Percentiles rank a stretch among this genome's conserved stretches.
phyloP scores from a whole-genome alignment of 257 asterid species.

The Solanum corneliomulleri region DNA sequence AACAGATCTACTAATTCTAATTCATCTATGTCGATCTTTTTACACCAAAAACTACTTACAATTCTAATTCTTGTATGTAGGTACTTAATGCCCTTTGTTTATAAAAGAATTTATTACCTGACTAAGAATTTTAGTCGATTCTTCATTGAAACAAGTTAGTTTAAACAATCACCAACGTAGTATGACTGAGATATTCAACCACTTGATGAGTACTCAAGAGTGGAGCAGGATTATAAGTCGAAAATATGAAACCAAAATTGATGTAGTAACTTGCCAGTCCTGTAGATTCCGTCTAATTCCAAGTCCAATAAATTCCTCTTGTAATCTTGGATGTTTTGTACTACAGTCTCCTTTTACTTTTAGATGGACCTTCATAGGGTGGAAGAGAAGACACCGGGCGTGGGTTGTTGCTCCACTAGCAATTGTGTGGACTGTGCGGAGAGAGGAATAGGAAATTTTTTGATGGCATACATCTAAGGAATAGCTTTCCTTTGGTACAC shows the following conservation, averaged over 20 bases:
- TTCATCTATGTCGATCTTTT: too few species aligned
- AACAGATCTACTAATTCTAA: too few species aligned
- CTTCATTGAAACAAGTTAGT: background rate
- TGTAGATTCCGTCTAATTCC: background rate
- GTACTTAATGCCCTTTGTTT: background rate
- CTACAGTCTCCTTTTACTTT: background rate
- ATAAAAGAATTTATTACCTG: background rate
- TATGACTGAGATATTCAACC: background rate
- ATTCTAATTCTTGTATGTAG: background rate
- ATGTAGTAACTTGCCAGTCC: background rate
- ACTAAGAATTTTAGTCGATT: background rate
- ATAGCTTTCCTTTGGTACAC: background rate
- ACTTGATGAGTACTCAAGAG: background rate
- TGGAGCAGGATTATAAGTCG: background rate
- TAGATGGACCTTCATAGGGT: background rate
- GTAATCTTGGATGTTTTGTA: background rate
- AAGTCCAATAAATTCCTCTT: background rate
- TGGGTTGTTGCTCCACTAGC: background rate
- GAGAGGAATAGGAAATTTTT: background rate
- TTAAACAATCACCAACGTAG: background rate
- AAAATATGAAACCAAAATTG: background rate
- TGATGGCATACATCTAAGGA: background rate
- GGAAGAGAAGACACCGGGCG: background rate
- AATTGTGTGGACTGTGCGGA: background rate
- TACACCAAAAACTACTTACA: too few species aligned